Evolutionary conservation across 306 rosid genomes (phyloP), one percentile per base, ranked within the genome.

Genomic region (Quercus rubra): DNA sequence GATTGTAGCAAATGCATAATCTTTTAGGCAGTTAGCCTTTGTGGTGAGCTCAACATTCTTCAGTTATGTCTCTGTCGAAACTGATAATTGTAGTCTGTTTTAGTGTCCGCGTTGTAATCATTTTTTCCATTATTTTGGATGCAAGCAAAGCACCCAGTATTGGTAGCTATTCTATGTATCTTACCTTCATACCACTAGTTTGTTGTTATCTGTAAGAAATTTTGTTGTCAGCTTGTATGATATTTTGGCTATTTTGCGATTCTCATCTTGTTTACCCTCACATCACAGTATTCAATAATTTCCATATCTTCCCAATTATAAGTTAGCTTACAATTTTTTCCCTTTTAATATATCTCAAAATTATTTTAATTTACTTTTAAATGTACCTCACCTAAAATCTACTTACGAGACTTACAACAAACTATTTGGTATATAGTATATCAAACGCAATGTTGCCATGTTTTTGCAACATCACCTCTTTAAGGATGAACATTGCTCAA

Each of bases 91-190:
- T 70, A 84, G 66, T 83, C 77, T 87, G 55, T 77, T 77, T 79
- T 61, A 56, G 75, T 64, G 52, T 81, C 82, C 77, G 68, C 72
- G 80, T 78, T 77, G 85, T 86, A 74, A 79, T 83, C 81, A 77
- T 75, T 78, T 78, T 82, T 85, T 79, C 72, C 66, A 76, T 83
- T 91, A 89, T 77, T 83, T 82, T 63, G 86, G 83, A 79, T 82
- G 89, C 55, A 79, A 77, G 82, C 71, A 67, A 85, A 88, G 85
- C 83, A 71, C 74, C 70, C 18, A 72, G 80, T 78, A 81, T 83
- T 73, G 30, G 21, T 71, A 57, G 67, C n/a, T 51, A 17, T 63
- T 63, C 38, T 2, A 25, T 63, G 27, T 18, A 10, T 33, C 72
- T 19, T 68, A 21, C 72, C 72, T 68, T 68, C 72, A 1, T 23